A percentile compares a stretch with the other conserved stretches of the same genome.
Evolutionary conservation across 495 filamentous ascomycete species (phyloP).

Genomic region (Rusavskia elegans): DNA sequence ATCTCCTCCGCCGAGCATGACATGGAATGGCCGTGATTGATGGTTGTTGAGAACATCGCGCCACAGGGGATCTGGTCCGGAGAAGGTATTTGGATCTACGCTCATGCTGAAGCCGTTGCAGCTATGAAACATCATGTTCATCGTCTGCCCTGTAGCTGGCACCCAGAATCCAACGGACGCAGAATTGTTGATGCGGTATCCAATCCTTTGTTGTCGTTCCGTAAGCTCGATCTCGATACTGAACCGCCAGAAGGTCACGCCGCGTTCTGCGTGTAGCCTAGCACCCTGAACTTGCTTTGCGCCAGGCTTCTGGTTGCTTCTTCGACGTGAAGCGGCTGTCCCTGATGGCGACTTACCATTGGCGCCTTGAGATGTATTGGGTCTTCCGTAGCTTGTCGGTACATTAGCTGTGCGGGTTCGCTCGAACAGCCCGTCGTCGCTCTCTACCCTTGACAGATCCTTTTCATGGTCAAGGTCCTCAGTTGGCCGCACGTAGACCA

Average conservation of each 20-base stretch:
- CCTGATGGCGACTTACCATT: constrained; percentile 24
- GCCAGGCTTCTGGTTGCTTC: constrained; percentile 58
- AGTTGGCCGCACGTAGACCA: constrained; percentile 72
- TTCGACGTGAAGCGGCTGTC: constrained; percentile 2
- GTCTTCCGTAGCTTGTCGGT: constrained; percentile 25
- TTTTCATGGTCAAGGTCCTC: constrained; percentile 57
- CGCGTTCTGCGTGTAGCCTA: constrained; percentile 68
- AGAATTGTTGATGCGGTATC: constrained; percentile 87
- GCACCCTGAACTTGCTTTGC: constrained; percentile 68
- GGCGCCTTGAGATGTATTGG: constrained; percentile 23
- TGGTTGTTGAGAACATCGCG: constrained; percentile 87
- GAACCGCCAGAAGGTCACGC: constrained; percentile 94
- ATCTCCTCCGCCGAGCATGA: constrained; percentile 95
- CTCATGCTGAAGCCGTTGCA: constrained; percentile 88
- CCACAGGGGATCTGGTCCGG: constrained; percentile 92
- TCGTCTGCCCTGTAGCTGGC: constrained; percentile 64
- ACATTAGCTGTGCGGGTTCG: constrained; percentile 23
- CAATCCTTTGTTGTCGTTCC: constrained; percentile 62
- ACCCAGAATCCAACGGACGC: constrained; percentile 92
- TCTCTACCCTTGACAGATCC: constrained; percentile 61
- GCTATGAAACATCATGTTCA: constrained; percentile 98
- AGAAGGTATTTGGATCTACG: constrained; percentile 61
- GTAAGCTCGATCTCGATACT: constrained; percentile 80
- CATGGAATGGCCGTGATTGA: constrained; percentile 85
- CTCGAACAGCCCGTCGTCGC: constrained; percentile 71